Evolutionary conservation across 768 basidiomycete species (phyloP), one percentile per base, ranked within the genome.

Genomic region (Suillus plorans): DNA sequence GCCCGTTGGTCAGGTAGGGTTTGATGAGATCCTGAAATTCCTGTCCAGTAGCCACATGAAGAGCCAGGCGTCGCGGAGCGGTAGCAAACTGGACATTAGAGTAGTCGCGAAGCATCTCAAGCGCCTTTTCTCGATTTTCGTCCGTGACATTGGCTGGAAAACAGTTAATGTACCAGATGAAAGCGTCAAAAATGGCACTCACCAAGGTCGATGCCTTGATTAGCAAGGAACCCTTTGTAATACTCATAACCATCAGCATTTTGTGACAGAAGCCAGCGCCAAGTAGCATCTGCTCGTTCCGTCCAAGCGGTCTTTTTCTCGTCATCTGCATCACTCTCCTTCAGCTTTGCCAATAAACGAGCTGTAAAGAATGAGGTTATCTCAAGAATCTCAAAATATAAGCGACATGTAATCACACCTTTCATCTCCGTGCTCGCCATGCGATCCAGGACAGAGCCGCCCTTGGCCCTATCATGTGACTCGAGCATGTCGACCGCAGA

Each of bases 191-290:
- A 53, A 52, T 44, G 37, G 16, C 7, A 55, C 6, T 63, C 64
- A 94, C 93, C 86, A 18, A 93, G 73, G 67, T 86, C 82, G 47
- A 93, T 77, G 12, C 86, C 89, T 66, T 87, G 85, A 67, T 86
- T 86, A 3, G 79, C 72, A 25, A 98, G 80, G 71, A 87, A 92
- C 8, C 88, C 89, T 39, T 78, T 78, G 79, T 95, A 97, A 75
- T 95, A 94, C 61, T 87, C 87, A 69, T 88, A 84, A 70, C 83
- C 86, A 64, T 98, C 96, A 2, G 93, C 81, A 74, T 97, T 99
- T 72, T 89, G 87, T 61, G 94, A 89, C 49, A 99, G 85, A 34
- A 99, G 79, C 0, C 84, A 81, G 41, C 85, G 82, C 90, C 94
- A 99, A 0, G 91, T 88, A 66, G 89, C 84, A 68, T 91, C 87